Base-by-base conservation (phyloP, 2,329 filamentous ascomycete species). In the Xylariaceae sp. region DNA sequence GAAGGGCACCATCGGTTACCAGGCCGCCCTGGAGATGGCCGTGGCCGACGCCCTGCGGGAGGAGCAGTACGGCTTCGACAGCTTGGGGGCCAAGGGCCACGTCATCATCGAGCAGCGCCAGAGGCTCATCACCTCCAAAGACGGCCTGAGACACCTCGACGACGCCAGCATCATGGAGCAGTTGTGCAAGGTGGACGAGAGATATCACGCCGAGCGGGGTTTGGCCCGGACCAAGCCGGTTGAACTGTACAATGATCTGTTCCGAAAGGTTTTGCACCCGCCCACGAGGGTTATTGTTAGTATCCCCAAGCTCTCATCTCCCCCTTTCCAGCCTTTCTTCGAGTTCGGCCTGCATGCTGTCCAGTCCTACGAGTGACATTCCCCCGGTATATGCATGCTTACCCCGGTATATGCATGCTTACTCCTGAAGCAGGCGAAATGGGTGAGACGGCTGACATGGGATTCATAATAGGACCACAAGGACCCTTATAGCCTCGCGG, bases 1-100 rank as follows among this genome's bases (percentile, higher is more conserved):
- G 52, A 78, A 78, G 52, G 81, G 81, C 26, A 82, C 78, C 13
- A 66, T 83, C 51, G 81, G 81, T 33, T 83, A 77, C 52, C 70
- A 75, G 44, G 76, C 80, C 15, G 81, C 80, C 6, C 61, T 85
- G 22, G 78, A 85, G 51, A 55, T 83, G 22, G 65, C 70, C 15
- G 71, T 77, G 12, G 72, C 77, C 14, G 81, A 86, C 53, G 69
- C 72, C 7, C 64, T 83, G 9, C 67, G 76, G 39, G 75, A 79
- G 42, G 68, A 77, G 43, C 74, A 77, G 52, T 75, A 67, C 42
- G 74, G 73, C 7, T 77, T 77, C 38, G 65, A 74, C 43, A 70
- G 62, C 35, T 52, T 77, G 24, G 71, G 68, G 12, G 63, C 65
- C 24, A 73, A 77, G 41, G 67, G 70, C 13, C 65, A 62, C 18